Evolutionary conservation across 495 filamentous ascomycete species (phyloP).

Genomic region (Aspergillus leporis): DNA sequence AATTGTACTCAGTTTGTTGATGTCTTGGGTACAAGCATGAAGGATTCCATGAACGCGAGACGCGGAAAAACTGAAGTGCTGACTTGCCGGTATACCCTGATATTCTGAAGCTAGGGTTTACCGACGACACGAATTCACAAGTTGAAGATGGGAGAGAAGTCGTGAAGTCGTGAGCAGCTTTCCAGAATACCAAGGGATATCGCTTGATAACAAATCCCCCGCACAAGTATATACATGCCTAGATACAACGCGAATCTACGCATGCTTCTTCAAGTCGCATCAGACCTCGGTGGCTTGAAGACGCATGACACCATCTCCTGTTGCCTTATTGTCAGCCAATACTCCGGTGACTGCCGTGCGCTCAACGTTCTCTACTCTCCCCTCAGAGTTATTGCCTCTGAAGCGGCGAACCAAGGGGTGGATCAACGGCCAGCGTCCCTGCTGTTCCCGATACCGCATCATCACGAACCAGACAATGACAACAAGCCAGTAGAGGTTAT

Average conservation of each 20-base stretch:
- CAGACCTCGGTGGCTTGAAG: slow-evolving; percentile 6
- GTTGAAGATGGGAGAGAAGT: background rate
- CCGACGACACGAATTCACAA: background rate
- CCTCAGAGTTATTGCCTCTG: background rate
- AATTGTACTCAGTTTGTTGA: background rate
- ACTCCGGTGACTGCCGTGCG: background rate
- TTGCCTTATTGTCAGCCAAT: background rate
- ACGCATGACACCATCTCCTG: slow-evolving; percentile 1
- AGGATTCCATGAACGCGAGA: background rate
- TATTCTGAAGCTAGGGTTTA: background rate
- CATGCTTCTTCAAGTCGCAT: background rate
- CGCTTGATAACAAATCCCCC: background rate
- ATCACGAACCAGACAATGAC: slow-evolving; percentile 60
- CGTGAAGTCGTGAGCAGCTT: background rate
- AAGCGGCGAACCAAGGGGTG: background rate
- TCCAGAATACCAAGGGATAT: background rate
- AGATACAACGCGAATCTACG: background rate
- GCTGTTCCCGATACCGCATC: slow-evolving; percentile 68
- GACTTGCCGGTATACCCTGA: background rate
- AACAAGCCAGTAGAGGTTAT: slow-evolving; percentile 81
- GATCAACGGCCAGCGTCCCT: slow-evolving; percentile 49
- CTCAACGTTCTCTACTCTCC: background rate
- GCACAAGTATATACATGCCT: background rate
- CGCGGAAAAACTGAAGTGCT: background rate
- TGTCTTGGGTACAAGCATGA: background rate